Conservation (phyloP, 176 grass and related monocot species). For the Cocos nucifera region DNA sequence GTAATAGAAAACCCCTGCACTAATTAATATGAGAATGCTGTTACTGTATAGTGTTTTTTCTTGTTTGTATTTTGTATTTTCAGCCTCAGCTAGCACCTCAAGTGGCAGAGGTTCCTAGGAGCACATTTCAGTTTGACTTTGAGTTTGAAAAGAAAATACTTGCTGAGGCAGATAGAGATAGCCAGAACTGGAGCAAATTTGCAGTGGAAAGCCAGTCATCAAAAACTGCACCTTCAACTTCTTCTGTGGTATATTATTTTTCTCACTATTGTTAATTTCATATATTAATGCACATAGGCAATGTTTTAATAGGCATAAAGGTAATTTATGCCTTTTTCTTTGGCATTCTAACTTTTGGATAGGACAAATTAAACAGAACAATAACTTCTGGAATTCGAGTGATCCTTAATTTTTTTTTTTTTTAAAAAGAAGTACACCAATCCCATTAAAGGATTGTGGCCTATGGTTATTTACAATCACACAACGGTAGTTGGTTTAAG, state of each 20-base stretch:
- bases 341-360: no score
- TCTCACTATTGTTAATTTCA: background rate
- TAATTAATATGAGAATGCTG: constrained; percentile 3
- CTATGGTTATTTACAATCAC: no score
- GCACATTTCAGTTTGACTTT: constrained; percentile 83
- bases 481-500: no score
- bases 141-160: constrained; percentile 91
- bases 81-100: constrained; percentile 74
- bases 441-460: no score
- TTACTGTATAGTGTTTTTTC: background rate
- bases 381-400: no score
- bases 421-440: no score
- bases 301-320: no score
- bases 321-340: no score
- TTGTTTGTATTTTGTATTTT: constrained; percentile 19
- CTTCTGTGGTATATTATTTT: constrained; percentile 22
- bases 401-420: no score
- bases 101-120: constrained; percentile 61
- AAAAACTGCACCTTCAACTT: constrained; percentile 15
- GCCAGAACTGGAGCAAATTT: constrained; percentile 74
- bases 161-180: constrained; percentile 85
- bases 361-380: no score
- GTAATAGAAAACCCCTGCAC: background rate
- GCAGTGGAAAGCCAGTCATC: constrained; percentile 42
- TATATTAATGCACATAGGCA: background rate